phyloP scores from a whole-genome alignment of 208 protist species.

The Naegleria fowleri region DNA sequence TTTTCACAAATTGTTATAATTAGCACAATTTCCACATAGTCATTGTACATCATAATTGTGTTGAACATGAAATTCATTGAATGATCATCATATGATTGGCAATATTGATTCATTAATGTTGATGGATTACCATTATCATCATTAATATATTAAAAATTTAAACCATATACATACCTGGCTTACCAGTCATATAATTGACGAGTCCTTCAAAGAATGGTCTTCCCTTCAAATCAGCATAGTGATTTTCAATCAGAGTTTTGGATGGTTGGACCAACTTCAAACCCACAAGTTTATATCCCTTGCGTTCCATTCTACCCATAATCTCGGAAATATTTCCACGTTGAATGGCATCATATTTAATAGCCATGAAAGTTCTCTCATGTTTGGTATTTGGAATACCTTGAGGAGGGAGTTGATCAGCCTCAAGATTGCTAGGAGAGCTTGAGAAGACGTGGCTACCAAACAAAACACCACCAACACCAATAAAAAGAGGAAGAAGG shows the following conservation, averaged over 20 bases:
- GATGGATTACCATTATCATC: no score
- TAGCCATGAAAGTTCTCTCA: slow-evolving; percentile 88
- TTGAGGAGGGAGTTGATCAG: not conserved
- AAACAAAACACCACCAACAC: no score
- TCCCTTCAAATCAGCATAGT: slow-evolving; percentile 70
- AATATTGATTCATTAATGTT: no score
- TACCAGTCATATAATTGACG: slow-evolving; percentile 86
- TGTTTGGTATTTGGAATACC: not conserved
- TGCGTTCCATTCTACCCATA: slow-evolving; percentile 86
- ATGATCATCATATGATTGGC: not conserved
- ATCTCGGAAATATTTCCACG: slow-evolving; percentile 80
- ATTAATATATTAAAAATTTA: no score
- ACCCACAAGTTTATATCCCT: slow-evolving; percentile 89
- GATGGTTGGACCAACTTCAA: slow-evolving; percentile 81
- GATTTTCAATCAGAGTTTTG: slow-evolving; percentile 62
- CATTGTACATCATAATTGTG: not conserved
- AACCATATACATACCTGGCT: slow-evolving; percentile 72
- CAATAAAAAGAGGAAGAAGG: no score
- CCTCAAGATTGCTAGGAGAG: no score
- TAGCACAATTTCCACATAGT: not conserved
- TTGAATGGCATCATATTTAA: slow-evolving; percentile 91
- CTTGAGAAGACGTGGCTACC: no score
- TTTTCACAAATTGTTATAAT: slow-evolving; percentile 26
- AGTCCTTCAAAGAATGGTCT: slow-evolving; percentile 89
- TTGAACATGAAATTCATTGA: not conserved